Evolutionary conservation across 495 filamentous ascomycete species (phyloP), one percentile per base, ranked within the genome.

Genomic region (Durotheca rogersii): DNA sequence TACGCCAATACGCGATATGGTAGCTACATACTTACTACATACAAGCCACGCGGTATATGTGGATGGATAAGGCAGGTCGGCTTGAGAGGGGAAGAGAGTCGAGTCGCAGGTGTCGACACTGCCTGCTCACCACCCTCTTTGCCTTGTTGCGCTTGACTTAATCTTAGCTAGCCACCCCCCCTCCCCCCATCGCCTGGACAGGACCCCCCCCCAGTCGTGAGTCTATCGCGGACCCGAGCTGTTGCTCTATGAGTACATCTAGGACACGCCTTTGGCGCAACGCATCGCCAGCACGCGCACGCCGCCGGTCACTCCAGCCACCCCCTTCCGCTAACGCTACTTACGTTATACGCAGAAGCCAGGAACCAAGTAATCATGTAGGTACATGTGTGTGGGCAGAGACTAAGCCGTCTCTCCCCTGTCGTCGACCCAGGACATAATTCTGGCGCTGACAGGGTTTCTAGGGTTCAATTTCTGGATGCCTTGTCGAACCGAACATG

Each of bases 1-100:
- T 49, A 50, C 41, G 23, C 23, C 9, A 44, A 46, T 38, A 49
- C 41, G 41, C 39, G 21, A 23, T 44, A 58, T 49, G 40, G 43
- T 49, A n/a, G n/a, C n/a, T n/a, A n/a, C n/a, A n/a, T n/a, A n/a
- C n/a, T n/a, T n/a, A n/a, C n/a, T n/a, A n/a, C n/a, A n/a, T n/a
- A 58, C 35, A 39, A 39, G 25, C 35, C 10, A 37, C 41, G 47
- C 53, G 31, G 41, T 40, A 32, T 45, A 47, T 40, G 5, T 7
- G 23, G 27, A 53, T 59, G 56, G 56, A 59, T 54, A 44, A 59
- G 56, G 56, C 56, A 59, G 56, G 56, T 59, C 50, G 41, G 49
- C 45, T 42, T 27, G 23, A 27, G 47, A 50, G 16, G 11, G 29
- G 45, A 40, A 20, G 29, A 46, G 23, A 27, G n/a, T n/a, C n/a